Evolutionary conservation across 1,139 yeast species (phyloP), one percentile per base, ranked within the genome.

Genomic region (Taiozyma onychis): DNA sequence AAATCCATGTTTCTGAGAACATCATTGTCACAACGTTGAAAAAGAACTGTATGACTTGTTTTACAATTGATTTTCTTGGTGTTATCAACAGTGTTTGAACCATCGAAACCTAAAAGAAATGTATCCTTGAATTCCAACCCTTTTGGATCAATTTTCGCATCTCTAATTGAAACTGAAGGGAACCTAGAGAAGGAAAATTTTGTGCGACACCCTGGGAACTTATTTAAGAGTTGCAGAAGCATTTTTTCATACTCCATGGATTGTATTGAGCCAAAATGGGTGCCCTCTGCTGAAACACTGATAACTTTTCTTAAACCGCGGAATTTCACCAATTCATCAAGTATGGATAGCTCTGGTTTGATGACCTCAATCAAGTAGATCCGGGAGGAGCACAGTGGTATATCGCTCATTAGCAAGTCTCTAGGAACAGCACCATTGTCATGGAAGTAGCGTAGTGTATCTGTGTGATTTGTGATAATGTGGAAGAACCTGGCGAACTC

Each of bases 311-410:
- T 46, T 4, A 42, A 34, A 3, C 41, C 18, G 3, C 32, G 4
- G 21, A 49, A 46, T 35, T 44, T 39, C 9, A 21, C 22, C 34
- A 49, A 44, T 13, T 46, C 47, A 5, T 22, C 13, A 6, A 39
- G 18, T 5, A 41, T 26, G 22, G 41, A 41, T 5, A 24, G 26
- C 2, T 18, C 14, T 10, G 44, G 44, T 6, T 22, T 28, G 6
- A 45, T 39, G n/a, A 56, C 52, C 41, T 56, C 58, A 13, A 56
- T 48, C 14, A 56, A 47, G 43, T 54, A 52, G 30, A 53, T 42
- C n/a, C 54, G 42, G 14, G 57, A 54, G 2, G 56, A 44, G 27
- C 54, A 54, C 5, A 47, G 30, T 8, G 35, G 13, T 7, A 44
- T 32, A 7, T 39, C 32, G 14, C 43, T 50, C 3, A 35, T 27